These are phyloP conservation scores for Paecilomyces fulvus DNA, from an alignment of 2,329 filamentous ascomycete species.

Conservation along the genomic window DNA sequence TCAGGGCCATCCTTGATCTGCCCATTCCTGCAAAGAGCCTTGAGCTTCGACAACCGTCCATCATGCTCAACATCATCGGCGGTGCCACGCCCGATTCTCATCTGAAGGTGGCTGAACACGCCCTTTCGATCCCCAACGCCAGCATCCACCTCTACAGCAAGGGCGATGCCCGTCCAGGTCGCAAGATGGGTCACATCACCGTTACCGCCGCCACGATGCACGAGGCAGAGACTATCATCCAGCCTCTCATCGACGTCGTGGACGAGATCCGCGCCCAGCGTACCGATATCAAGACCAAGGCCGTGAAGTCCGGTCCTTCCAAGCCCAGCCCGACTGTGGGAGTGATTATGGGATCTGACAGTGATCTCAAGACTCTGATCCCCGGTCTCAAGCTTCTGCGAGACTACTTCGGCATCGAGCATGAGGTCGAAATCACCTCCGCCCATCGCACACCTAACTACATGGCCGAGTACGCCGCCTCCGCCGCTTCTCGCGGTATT, in stretches of 20 bases:
- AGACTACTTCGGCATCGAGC: constrained; percentile 36
- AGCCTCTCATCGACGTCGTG: constrained; percentile 63
- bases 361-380: constrained; percentile 37
- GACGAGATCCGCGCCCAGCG: constrained; percentile 67
- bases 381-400: constrained; percentile 37
- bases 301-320: constrained; percentile 20
- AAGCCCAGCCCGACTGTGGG: constrained; percentile 32
- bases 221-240: constrained; percentile 58
- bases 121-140: constrained; percentile 50
- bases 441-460: constrained; percentile 61
- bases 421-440: constrained; percentile 39
- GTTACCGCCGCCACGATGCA: constrained; percentile 61
- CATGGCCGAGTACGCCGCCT: constrained; percentile 60
- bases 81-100: constrained; percentile 53
- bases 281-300: constrained; percentile 25
- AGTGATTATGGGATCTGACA: constrained; percentile 43
- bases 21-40: constrained; percentile 49
- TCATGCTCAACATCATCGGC: constrained; percentile 50
- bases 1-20: constrained; percentile 69
- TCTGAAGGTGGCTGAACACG: constrained; percentile 50
- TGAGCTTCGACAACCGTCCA: constrained; percentile 38
- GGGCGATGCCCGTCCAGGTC: constrained; percentile 67
- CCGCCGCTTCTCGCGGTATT: constrained; percentile 57
- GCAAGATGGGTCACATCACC: constrained; percentile 95
- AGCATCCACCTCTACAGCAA: constrained; percentile 88